Evolutionary conservation across 163 green algal genomes (phyloP).

Genomic region (Scenedesmus sp.): DNA sequence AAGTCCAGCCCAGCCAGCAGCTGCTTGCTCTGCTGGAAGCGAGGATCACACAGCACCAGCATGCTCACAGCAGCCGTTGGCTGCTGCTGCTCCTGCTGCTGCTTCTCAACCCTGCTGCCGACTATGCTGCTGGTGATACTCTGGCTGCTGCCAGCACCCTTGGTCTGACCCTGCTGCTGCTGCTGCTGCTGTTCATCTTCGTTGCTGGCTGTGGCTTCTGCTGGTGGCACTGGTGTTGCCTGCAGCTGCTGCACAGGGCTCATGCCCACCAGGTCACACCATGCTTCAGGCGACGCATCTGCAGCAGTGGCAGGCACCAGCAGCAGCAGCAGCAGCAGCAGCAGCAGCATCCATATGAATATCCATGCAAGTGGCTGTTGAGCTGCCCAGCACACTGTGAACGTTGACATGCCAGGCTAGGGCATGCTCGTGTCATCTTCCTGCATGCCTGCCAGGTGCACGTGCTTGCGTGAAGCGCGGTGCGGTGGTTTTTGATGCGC

Average conservation of each 20-base stretch:
- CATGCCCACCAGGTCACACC: conserved; percentile 53
- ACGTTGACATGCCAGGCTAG: not conserved
- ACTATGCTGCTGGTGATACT: not conserved
- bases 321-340: not conserved
- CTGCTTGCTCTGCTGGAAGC: conserved; percentile 44
- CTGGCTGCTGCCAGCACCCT: not conserved
- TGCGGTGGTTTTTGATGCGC: not conserved
- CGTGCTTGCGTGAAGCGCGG: not conserved
- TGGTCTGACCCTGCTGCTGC: conserved; percentile 18
- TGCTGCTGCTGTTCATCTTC: conserved; percentile 4
- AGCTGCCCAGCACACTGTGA: not conserved
- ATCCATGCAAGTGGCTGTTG: not conserved
- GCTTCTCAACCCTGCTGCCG: not conserved
- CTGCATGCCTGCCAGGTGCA: not conserved
- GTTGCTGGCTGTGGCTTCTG: conserved; percentile 20
- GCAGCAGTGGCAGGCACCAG: not conserved
- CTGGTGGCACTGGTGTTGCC: not conserved
- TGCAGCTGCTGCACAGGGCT: conserved; percentile 12
- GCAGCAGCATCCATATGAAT: too few species aligned
- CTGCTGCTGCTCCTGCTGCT: conserved; percentile 31
- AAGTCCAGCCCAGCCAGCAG: conserved; percentile 58
- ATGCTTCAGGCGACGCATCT: conserved; percentile 53
- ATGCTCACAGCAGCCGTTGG: conserved; percentile 23
- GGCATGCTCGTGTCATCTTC: not conserved
- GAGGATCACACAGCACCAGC: conserved; percentile 50